A percentile compares a stretch with the other conserved stretches of the same genome.
phyloP scores from a whole-genome alignment of 139 green algal genomes.

The Dunaliella sp. region DNA sequence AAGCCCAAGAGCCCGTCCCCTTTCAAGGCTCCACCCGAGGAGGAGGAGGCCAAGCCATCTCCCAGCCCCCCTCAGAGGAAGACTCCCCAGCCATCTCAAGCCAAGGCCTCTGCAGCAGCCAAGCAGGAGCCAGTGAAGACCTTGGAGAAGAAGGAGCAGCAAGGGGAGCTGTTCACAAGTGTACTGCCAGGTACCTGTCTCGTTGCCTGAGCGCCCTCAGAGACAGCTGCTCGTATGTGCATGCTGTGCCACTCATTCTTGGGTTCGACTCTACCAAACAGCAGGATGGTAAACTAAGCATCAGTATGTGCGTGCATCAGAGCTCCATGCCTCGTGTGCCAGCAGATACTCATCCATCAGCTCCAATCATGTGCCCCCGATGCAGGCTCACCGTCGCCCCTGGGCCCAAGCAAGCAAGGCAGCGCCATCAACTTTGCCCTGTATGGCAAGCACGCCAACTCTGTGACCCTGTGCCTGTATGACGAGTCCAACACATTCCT shows the following conservation, averaged over 20 bases:
- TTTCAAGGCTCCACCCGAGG: too few relatives aligned
- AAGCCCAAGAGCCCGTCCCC: too few relatives aligned
- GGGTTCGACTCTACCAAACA: too few relatives aligned
- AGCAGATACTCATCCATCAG: not conserved
- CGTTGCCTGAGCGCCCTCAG: not conserved
- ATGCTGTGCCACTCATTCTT: too few relatives aligned
- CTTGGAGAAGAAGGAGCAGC: not conserved
- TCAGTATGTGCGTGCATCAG: not conserved
- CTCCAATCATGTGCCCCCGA: not conserved
- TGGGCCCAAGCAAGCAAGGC: slow-evolving; percentile 65
- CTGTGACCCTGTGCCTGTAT: slow-evolving; percentile 66
- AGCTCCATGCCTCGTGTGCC: not conserved
- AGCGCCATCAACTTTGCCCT: slow-evolving; percentile 84
- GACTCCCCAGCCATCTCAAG: too few relatives aligned
- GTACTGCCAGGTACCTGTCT: not conserved
- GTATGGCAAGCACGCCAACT: slow-evolving; percentile 59
- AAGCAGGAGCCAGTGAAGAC: not conserved
- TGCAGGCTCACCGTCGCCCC: slow-evolving; percentile 47
- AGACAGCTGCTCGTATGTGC: not conserved
- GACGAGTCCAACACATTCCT: slow-evolving; percentile 35
- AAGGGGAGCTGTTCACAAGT: not conserved
- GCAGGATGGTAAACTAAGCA: too few relatives aligned
- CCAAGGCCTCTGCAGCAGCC: not conserved
- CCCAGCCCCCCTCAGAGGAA: too few relatives aligned
- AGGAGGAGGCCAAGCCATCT: not conserved